Evolutionary conservation across 1,284 basidiomycete genomes (phyloP), one percentile per base, ranked within the genome.

Genomic region (Blastosporella zonata): DNA sequence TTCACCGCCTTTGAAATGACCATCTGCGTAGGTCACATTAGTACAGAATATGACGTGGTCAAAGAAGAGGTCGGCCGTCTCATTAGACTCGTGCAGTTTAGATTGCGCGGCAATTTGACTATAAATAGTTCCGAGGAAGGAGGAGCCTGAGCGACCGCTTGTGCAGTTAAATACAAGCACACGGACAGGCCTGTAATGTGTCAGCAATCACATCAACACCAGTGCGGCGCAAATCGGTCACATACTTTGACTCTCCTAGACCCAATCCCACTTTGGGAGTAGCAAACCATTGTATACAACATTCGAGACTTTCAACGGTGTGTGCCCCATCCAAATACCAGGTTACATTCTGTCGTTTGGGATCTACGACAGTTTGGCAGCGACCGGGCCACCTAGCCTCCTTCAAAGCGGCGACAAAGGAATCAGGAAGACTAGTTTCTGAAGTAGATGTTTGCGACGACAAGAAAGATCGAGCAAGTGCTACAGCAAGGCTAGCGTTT

Each of bases 251-350:
- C 31, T 53, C 53, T 22, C 58, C 51, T 10, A 48, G 46, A 4
- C 60, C 54, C 42, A 85, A 59, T 4, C 77, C 78, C 33, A 77
- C 70, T 3, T 67, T 67, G 2, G 84, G 77, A 47, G 68, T 74
- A 31, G 79, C 77, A 62, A 86, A 96, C 97, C 97, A 99, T 53
- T 88, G 74, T 15, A 90, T 80, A 59, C 95, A 96, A 52, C 84
- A 91, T 38, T 80, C 77, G 23, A 99, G 73, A 61, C 93, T 97
- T 65, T 99, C 97, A 10, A 81, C 70, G 0, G 97, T 99, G 66
- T 99, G 97, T 10, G 96, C 95, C 1, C 97, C 97, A 65, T 99
- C 97, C 20, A 99, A 73, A 65, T 87, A 92, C 93, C 94, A 99
- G 1, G 81, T 90, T 8, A 80, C 72, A 3, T 64, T 61, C 2